Evolutionary conservation across 768 basidiomycete genomes (phyloP).

Genomic region (Amylocystis lapponica): DNA sequence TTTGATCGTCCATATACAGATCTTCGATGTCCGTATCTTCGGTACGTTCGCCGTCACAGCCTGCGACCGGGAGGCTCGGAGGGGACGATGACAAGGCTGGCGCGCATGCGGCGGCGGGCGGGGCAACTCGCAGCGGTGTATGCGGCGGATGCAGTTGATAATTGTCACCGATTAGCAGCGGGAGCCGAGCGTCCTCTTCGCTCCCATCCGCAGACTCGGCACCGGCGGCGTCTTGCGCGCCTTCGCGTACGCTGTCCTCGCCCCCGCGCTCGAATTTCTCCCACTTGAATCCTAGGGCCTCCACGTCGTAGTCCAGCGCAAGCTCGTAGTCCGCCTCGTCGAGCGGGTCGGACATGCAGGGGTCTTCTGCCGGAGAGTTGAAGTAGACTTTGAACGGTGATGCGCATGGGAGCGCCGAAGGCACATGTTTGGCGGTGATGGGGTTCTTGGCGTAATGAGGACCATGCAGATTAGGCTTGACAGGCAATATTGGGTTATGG

Average conservation of each 20-base stretch:
- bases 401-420: conserved; percentile 22
- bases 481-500: neutral
- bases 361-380: conserved; percentile 48
- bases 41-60: neutral
- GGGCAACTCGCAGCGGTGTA: no score
- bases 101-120: no score
- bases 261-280: conserved; percentile 35
- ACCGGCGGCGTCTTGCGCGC: neutral
- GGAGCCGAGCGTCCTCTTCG: neutral
- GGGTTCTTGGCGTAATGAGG: conserved; percentile 49
- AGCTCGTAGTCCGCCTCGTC: conserved; percentile 31
- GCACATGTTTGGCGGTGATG: neutral
- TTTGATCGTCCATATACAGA: neutral
- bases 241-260: neutral
- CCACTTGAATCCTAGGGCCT: conserved; percentile 51
- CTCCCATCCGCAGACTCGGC: neutral
- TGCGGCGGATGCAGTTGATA: no score
- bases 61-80: no score
- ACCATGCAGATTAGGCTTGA: no score
- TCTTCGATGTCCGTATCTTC: no score
- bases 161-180: no score
- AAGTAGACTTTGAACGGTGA: conserved; percentile 37
- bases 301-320: conserved; percentile 32
- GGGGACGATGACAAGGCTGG: no score
- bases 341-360: conserved; percentile 34